Evolutionary conservation across 2,329 filamentous ascomycete genomes (phyloP).

Genomic region (Plenodomus tracheiphilus): DNA sequence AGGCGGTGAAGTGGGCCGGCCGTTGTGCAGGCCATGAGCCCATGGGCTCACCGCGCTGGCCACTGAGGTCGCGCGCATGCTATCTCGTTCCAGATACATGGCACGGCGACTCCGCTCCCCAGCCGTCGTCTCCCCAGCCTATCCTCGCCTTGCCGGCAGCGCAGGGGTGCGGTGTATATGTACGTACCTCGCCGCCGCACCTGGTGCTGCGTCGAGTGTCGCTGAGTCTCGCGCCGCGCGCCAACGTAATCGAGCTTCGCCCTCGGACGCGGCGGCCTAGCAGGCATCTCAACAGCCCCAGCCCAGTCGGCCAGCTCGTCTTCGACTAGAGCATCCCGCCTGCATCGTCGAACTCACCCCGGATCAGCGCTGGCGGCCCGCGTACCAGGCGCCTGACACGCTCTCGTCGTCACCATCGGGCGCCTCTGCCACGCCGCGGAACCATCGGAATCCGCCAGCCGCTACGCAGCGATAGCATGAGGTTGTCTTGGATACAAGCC

Average conservation of each 20-base stretch:
- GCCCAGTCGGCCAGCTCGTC: background rate
- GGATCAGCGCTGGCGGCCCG: slow-evolving; percentile 11
- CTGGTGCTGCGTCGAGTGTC: background rate
- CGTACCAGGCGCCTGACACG: slow-evolving; percentile 3
- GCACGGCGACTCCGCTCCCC: slow-evolving; percentile 11
- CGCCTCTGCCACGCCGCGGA: slow-evolving; percentile 6
- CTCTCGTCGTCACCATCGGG: slow-evolving; percentile 13
- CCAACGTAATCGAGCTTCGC: slow-evolving; percentile 2
- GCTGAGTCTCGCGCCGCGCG: no score
- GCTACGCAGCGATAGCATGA: background rate
- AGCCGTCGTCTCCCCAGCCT: slow-evolving; percentile 2
- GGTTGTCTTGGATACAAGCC: slow-evolving; percentile 5
- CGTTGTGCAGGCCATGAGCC: background rate
- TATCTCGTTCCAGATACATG: slow-evolving; percentile 10
- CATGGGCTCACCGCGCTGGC: background rate
- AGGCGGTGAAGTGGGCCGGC: background rate
- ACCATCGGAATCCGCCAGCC: slow-evolving; percentile 4
- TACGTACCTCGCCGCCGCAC: background rate
- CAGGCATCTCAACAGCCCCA: background rate
- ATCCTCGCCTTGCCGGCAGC: slow-evolving; percentile 1
- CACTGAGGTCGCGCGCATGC: background rate
- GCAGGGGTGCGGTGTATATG: slow-evolving; percentile 3
- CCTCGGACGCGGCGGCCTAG: slow-evolving; percentile 1
- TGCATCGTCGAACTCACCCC: slow-evolving; percentile 8
- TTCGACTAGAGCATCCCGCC: background rate